These are phyloP conservation scores for Pilobolus umbonatus DNA, from an alignment of 192 early-diverging fungal species.

Conservation along the genomic window DNA sequence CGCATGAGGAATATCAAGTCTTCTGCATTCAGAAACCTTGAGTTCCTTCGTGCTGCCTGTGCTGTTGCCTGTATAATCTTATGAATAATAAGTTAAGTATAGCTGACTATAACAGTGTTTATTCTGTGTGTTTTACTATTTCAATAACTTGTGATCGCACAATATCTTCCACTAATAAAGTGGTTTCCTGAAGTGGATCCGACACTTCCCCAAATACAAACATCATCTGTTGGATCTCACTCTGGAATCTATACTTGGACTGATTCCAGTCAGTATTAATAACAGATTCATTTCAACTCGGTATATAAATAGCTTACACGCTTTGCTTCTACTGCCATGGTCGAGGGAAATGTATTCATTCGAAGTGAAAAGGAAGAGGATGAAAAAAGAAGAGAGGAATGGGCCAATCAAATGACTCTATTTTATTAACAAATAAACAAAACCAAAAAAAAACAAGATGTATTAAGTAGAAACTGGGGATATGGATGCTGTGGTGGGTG, in stretches of 20 bases:
- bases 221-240: constrained; percentile 98
- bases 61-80: constrained; percentile 85
- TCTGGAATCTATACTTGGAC: constrained; percentile 39
- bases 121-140: constrained; percentile 53
- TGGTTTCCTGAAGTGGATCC: constrained; percentile 85
- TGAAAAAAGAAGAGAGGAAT: background rate
- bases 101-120: background rate
- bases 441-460: too few species aligned
- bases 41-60: constrained; percentile 74
- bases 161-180: constrained; percentile 92
- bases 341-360: background rate
- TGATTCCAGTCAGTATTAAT: background rate
- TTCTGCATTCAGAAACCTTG: constrained; percentile 77
- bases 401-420: too few species aligned
- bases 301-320: background rate
- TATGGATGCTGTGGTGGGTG: too few species aligned
- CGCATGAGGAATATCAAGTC: constrained; percentile 97
- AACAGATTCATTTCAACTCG: background rate
- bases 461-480: too few species aligned
- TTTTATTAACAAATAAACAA: too few species aligned
- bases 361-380: background rate
- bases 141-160: constrained; percentile 92
- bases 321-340: background rate
- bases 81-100: constrained; percentile 1
- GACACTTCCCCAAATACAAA: constrained; percentile 95